Percentiles rank a stretch among this genome's conserved stretches.
phyloP scores from a whole-genome alignment of 2,329 filamentous ascomycete genomes.

The Botrytis sinoallii region DNA sequence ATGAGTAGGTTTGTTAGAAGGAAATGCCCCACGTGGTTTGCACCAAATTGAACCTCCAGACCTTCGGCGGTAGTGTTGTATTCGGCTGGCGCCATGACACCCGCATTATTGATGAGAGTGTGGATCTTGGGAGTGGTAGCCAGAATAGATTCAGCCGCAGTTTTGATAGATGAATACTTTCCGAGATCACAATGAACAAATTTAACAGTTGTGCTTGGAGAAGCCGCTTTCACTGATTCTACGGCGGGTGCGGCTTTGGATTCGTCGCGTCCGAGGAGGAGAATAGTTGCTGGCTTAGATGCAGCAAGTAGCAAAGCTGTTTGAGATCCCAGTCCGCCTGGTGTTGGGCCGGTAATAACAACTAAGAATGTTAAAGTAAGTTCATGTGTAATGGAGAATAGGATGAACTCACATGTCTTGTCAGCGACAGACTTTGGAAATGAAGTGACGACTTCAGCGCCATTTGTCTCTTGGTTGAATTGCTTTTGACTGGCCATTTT shows the following conservation, averaged over 20 bases:
- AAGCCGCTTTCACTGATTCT: slow-evolving; percentile 17
- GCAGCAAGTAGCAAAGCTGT: slow-evolving; percentile 24
- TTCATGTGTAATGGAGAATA: background rate
- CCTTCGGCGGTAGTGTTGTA: slow-evolving; percentile 41
- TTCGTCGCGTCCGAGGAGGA: slow-evolving; percentile 21
- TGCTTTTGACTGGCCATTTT: slow-evolving; percentile 1
- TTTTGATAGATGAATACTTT: slow-evolving; percentile 42
- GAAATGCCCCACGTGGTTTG: slow-evolving; percentile 53
- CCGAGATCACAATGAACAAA: slow-evolving; percentile 36
- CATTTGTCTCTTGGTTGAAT: slow-evolving; percentile 14
- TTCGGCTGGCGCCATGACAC: slow-evolving; percentile 25
- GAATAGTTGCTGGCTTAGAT: slow-evolving; percentile 21
- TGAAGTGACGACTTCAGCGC: slow-evolving; percentile 22
- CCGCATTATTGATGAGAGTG: slow-evolving; percentile 38
- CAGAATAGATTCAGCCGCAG: slow-evolving; percentile 40
- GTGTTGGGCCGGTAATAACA: slow-evolving; percentile 21
- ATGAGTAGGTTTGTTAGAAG: slow-evolving; percentile 50
- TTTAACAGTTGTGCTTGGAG: slow-evolving; percentile 15
- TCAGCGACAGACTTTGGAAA: slow-evolving; percentile 20
- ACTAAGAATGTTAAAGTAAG: slow-evolving; percentile 20
- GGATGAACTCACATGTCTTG: slow-evolving; percentile 22
- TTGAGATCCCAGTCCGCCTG: slow-evolving; percentile 18
- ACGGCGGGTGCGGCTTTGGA: slow-evolving; percentile 9
- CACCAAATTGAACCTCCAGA: slow-evolving; percentile 50
- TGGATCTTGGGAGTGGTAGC: slow-evolving; percentile 40